Conservation (phyloP, 2,329 filamentous ascomycete genomes). For the Arthrobotrys megalospora region DNA sequence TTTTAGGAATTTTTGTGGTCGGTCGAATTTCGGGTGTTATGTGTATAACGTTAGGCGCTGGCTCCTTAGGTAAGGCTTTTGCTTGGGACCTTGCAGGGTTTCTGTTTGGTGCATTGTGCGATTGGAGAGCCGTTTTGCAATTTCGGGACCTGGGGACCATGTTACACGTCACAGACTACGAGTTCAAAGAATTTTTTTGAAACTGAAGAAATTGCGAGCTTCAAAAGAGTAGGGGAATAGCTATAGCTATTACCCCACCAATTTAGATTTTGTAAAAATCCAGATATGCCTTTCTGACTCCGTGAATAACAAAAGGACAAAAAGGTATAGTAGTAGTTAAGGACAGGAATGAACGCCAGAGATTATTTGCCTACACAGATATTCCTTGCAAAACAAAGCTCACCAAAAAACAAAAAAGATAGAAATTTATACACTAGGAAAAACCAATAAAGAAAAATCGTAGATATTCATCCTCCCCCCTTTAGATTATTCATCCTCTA, state of each 20-base stretch:
- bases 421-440: slow-evolving; percentile 52
- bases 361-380: slow-evolving; percentile 16
- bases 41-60: slow-evolving; percentile 19
- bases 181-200: background rate
- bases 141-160: slow-evolving; percentile 11
- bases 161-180: slow-evolving; percentile 17
- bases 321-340: slow-evolving; percentile 8
- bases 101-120: too few relatives aligned
- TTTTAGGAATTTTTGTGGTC: background rate
- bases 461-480: slow-evolving; percentile 25
- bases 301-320: slow-evolving; percentile 4
- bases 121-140: slow-evolving; percentile 6
- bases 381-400: background rate
- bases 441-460: slow-evolving; percentile 25
- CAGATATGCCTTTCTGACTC: slow-evolving; percentile 31
- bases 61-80: background rate
- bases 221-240: slow-evolving; percentile 7
- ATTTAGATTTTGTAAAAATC: slow-evolving; percentile 26
- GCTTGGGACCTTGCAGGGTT: slow-evolving; percentile 14
- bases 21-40: slow-evolving; percentile 26
- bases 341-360: slow-evolving; percentile 14
- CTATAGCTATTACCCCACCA: background rate
- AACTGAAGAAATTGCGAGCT: background rate
- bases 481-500: background rate
- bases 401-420: slow-evolving; percentile 9